These are phyloP conservation scores for Condylostoma magnum DNA, from an alignment of 169 alveolate species.

Conservation along the genomic window DNA sequence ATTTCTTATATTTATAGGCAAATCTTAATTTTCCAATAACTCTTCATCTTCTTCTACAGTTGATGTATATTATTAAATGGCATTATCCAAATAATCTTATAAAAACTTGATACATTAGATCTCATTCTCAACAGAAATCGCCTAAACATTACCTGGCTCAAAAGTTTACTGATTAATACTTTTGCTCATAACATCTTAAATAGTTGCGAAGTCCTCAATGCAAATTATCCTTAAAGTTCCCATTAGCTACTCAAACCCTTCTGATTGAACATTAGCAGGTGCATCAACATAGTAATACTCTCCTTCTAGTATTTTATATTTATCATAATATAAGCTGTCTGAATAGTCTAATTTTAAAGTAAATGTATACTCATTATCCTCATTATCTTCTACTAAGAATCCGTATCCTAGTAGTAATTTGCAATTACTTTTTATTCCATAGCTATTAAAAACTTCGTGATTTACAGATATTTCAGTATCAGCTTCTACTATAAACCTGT, in stretches of 20 bases:
- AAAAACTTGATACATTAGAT: constrained; percentile 30
- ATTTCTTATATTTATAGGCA: constrained; percentile 42
- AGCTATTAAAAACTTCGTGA: constrained; percentile 69
- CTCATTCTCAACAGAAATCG: constrained; percentile 42
- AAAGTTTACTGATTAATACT: constrained; percentile 28
- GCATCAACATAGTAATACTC: constrained; percentile 26
- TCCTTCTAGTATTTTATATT: constrained; percentile 28
- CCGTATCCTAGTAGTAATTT: constrained; percentile 82
- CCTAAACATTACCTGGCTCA: constrained; percentile 36
- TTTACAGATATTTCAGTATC: constrained; percentile 64
- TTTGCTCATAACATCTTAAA: constrained; percentile 10
- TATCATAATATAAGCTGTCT: constrained; percentile 35
- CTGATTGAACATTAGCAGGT: constrained; percentile 32
- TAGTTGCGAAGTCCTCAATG: constrained; percentile 20
- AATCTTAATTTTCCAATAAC: constrained; percentile 5
- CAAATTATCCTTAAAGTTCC: constrained; percentile 36
- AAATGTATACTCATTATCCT: constrained; percentile 55
- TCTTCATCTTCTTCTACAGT: constrained; percentile 43
- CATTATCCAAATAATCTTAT: not conserved
- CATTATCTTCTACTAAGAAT: constrained; percentile 53
- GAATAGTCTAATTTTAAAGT: constrained; percentile 21
- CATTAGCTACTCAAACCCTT: constrained; percentile 31
- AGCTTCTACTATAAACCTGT: constrained; percentile 79
- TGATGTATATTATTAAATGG: constrained; percentile 18
- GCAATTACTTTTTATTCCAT: constrained; percentile 81